Conservation (phyloP, 768 basidiomycete species). For the Suillus decipiens region DNA sequence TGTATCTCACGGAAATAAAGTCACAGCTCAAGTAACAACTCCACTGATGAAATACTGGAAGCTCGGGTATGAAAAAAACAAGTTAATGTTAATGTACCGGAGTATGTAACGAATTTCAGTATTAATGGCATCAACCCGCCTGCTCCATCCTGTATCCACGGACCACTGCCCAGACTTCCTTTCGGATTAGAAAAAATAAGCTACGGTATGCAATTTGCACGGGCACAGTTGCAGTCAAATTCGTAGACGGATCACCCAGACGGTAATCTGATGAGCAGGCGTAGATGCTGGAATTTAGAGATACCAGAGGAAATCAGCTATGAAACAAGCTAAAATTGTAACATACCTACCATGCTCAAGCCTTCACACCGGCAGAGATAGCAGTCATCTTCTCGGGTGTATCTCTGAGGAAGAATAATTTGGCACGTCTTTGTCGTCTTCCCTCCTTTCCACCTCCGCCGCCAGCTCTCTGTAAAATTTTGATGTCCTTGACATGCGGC, state of each 20-base stretch:
- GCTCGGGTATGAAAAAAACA: not conserved
- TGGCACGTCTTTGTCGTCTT: conserved; percentile 71
- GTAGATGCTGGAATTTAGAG: not conserved
- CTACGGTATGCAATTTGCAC: not conserved
- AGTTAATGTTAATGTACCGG: not conserved
- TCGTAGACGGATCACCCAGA: not conserved
- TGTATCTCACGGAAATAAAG: conserved; percentile 4
- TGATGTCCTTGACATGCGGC: conserved; percentile 86
- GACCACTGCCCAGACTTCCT: not conserved
- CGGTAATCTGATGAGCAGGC: not conserved
- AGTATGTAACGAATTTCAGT: conserved; percentile 3
- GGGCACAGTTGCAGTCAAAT: not conserved
- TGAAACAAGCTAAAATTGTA: not conserved
- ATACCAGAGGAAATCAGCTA: not conserved
- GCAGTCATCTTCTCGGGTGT: conserved; percentile 84
- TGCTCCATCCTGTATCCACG: not conserved
- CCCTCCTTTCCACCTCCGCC: conserved; percentile 41
- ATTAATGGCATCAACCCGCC: not conserved
- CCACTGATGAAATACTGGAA: not conserved
- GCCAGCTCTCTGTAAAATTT: conserved; percentile 65
- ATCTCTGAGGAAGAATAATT: conserved; percentile 81
- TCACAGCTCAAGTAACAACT: not conserved
- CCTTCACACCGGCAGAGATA: conserved; percentile 51
- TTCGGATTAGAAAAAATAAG: not conserved
- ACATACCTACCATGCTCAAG: conserved; percentile 5